Base-by-base conservation (phyloP, 2,329 filamentous ascomycete genomes). In the Ophiognomonia clavigignenti-juglandacearum region DNA sequence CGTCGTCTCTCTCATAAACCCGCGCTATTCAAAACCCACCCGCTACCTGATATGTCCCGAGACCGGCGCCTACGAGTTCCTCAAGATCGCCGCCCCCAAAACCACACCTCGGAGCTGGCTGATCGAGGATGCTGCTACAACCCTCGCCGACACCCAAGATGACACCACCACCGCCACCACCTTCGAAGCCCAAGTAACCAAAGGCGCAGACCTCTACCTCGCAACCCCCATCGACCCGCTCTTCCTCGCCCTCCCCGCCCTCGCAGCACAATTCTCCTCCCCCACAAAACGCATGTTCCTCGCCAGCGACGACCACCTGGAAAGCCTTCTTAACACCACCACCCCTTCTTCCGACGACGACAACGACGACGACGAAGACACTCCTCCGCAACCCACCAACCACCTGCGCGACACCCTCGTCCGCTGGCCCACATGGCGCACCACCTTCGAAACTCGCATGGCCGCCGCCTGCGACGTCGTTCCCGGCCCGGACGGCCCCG, bases 211-310 rank as follows among this genome's bases (percentile, higher is more conserved):
- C 50, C 69, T 97, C n/a, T 85, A 86, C 58, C 68, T 97, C 50
- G 88, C 92, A 8, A 96, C 93, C 1, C 79, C 82, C 2, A 73
- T 96, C 45, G 93, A 98, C 63, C 78, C 88, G 5, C 61, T 96
- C 3, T 97, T 97, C 68, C 72, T 97, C 42, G 62, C 95, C 4
- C 71, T 97, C 1, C 86, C 92, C 0, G 77, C 83, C 4, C 74
- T 97, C 2, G 68, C 71, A 1, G 64, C 78, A 32, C 57, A 67
- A 27, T 63, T 64, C 43, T 44, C 59, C 4, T 55, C 65, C 1
- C 56, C 68, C 11, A 37, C n/a, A 19, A 86, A 83, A 59, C 76
- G 76, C 36, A 71, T 84, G 43, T 89, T 88, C 55, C 71, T 89
- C 13, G 77, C 80, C 1, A 71, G 80, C 45, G 85, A 90, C 39